Conservation (phyloP, 257 asterid species). For the Coffea eugenioides region DNA sequence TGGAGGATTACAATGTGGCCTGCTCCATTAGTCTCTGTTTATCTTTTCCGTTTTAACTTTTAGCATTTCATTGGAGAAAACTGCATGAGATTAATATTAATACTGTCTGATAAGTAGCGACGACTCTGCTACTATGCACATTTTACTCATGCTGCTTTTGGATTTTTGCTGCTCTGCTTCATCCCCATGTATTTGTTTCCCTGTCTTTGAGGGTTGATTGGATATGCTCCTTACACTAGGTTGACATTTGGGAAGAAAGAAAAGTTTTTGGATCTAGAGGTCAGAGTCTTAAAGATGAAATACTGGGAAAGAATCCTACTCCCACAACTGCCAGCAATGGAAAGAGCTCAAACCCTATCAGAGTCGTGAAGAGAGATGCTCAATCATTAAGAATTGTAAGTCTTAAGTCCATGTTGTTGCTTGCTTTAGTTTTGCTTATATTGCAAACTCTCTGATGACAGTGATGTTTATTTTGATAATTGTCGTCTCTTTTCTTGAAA, state of each 20-base stretch:
- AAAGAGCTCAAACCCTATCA: constrained; percentile 66
- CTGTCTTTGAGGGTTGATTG: constrained; percentile 5
- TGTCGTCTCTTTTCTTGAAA: constrained; percentile 12
- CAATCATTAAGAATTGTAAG: constrained; percentile 80
- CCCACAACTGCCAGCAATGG: constrained; percentile 37
- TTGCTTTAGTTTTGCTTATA: constrained; percentile 14
- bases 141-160: neutral
- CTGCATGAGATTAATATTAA: neutral
- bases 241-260: constrained; percentile 91
- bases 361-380: constrained; percentile 80
- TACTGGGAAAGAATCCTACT: constrained; percentile 56
- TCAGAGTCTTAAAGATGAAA: constrained; percentile 75
- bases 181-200: neutral
- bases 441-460: neutral
- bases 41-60: neutral
- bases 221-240: constrained; percentile 41
- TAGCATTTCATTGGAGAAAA: neutral
- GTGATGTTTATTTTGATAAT: constrained; percentile 15
- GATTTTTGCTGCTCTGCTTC: neutral
- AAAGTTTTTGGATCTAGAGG: constrained; percentile 97
- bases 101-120: neutral
- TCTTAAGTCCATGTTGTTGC: constrained; percentile 15
- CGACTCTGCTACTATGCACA: neutral
- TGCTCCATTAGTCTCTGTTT: neutral
- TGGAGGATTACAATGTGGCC: neutral